phyloP scores from a whole-genome alignment of 768 basidiomycete species.

The Cantharellus anzutake region DNA sequence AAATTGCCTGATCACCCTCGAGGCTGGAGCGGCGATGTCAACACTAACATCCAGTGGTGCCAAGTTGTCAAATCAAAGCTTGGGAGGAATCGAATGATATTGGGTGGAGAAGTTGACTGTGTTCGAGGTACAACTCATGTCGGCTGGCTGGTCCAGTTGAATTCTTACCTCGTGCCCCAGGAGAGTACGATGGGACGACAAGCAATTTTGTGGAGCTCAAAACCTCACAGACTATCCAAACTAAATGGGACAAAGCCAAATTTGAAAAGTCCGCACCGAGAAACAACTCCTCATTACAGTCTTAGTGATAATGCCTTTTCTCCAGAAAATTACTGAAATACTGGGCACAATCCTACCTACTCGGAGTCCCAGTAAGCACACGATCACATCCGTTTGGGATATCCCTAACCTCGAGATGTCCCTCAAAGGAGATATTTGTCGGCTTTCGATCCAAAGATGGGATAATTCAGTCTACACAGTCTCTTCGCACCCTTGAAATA shows the following conservation, averaged over 20 bases:
- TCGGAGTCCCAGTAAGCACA: slow-evolving; percentile 64
- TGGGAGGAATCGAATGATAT: slow-evolving; percentile 45
- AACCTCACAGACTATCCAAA: slow-evolving; percentile 54
- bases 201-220: slow-evolving; percentile 72
- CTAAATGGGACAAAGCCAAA: slow-evolving; percentile 36
- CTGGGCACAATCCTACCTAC: slow-evolving; percentile 79
- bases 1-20: slow-evolving; percentile 15
- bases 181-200: slow-evolving; percentile 37
- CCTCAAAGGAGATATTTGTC: slow-evolving; percentile 57
- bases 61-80: slow-evolving; percentile 75
- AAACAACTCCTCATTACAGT: too few species aligned
- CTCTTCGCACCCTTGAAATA: slow-evolving; percentile 61
- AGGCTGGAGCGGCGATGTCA: slow-evolving; percentile 65
- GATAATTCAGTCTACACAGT: slow-evolving; percentile 36
- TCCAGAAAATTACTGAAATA: slow-evolving; percentile 76
- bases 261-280: slow-evolving; percentile 54
- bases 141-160: neutral
- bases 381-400: neutral
- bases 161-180: slow-evolving; percentile 19
- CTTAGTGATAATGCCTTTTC: neutral
- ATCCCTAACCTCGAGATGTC: neutral
- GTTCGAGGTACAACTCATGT: slow-evolving; percentile 36
- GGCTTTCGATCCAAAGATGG: slow-evolving; percentile 76
- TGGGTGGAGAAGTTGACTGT: slow-evolving; percentile 88
- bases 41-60: slow-evolving; percentile 86